Percentiles rank a stretch among this genome's conserved stretches.
Conservation (phyloP, 768 basidiomycete species). For the Hygrophoropsis aurantiaca region DNA sequence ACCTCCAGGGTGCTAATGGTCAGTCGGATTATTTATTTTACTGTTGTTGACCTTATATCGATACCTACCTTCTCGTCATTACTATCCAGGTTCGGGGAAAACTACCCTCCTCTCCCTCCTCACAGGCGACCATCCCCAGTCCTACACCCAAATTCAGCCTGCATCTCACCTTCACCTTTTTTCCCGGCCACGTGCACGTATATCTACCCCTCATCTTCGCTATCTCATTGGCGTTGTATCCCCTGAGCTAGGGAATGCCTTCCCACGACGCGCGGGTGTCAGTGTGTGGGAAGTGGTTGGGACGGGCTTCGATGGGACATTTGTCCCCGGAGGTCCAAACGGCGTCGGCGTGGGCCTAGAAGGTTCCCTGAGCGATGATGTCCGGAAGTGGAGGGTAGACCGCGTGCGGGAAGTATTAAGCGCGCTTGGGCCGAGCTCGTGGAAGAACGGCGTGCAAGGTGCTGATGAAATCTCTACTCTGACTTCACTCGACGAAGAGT, state of each 20-base stretch:
- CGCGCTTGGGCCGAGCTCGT: constrained; percentile 59
- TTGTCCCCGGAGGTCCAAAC: constrained; percentile 47
- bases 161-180: constrained; percentile 55
- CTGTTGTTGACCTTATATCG: too few species aligned
- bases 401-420: constrained; percentile 60
- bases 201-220: constrained; percentile 68
- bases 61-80: too few species aligned
- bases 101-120: constrained; percentile 88
- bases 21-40: constrained; percentile 11
- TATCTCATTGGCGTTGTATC: constrained; percentile 76
- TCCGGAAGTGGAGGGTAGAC: constrained; percentile 38
- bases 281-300: constrained; percentile 78
- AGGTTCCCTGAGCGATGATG: constrained; percentile 31
- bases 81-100: constrained; percentile 79
- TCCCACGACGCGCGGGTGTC: constrained; percentile 71
- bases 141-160: constrained; percentile 65
- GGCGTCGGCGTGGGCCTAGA: constrained; percentile 50
- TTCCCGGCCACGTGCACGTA: constrained; percentile 56
- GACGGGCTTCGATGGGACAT: constrained; percentile 89
- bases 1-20: constrained; percentile 89
- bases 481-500: constrained; percentile 33
- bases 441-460: constrained; percentile 25
- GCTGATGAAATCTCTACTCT: too few species aligned
- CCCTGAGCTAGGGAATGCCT: constrained; percentile 90
- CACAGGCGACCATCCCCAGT: constrained; percentile 94